Percentiles rank a stretch among this genome's conserved stretches.
Evolutionary conservation across 306 rosid species (phyloP).

Genomic region (Gillenia trifoliata): DNA sequence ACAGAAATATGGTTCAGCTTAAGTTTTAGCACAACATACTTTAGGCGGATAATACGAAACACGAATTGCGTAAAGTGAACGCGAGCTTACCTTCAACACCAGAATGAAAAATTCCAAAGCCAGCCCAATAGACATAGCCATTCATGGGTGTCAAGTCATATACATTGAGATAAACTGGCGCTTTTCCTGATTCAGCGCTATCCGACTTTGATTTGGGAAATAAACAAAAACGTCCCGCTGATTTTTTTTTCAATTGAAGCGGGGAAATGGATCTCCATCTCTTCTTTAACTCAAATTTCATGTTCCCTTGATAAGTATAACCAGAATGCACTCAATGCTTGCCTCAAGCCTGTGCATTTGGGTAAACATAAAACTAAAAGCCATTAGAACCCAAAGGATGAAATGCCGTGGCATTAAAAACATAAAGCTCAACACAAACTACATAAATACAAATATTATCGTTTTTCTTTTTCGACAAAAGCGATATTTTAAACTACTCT

Average conservation of each 20-base stretch:
- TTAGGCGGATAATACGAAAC: background rate
- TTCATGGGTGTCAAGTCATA: slow-evolving; percentile 94
- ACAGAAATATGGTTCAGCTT: background rate
- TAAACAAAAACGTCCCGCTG: slow-evolving; percentile 57
- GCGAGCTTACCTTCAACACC: slow-evolving; percentile 79
- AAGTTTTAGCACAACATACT: background rate
- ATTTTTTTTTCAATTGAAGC: slow-evolving; percentile 70
- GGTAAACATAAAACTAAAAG: background rate
- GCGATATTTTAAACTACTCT: background rate
- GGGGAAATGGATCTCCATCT: slow-evolving; percentile 76
- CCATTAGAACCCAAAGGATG: background rate
- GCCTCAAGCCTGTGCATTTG: slow-evolving; percentile 27
- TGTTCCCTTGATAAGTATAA: slow-evolving; percentile 30
- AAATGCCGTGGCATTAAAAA: background rate
- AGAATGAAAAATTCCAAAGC: slow-evolving; percentile 94
- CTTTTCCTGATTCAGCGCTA: slow-evolving; percentile 50
- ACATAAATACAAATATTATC: background rate
- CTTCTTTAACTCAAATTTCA: slow-evolving; percentile 72
- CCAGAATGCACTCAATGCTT: slow-evolving; percentile 27
- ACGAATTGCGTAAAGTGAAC: slow-evolving; percentile 7
- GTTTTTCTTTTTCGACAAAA: background rate
- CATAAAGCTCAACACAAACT: background rate
- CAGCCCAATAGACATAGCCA: slow-evolving; percentile 94
- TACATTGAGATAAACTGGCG: slow-evolving; percentile 89
- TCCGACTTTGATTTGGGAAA: slow-evolving; percentile 67